These are phyloP conservation scores for Neophaeococcomyces mojaviensis DNA, from an alignment of 2,329 filamentous ascomycete species.

Conservation along the genomic window DNA sequence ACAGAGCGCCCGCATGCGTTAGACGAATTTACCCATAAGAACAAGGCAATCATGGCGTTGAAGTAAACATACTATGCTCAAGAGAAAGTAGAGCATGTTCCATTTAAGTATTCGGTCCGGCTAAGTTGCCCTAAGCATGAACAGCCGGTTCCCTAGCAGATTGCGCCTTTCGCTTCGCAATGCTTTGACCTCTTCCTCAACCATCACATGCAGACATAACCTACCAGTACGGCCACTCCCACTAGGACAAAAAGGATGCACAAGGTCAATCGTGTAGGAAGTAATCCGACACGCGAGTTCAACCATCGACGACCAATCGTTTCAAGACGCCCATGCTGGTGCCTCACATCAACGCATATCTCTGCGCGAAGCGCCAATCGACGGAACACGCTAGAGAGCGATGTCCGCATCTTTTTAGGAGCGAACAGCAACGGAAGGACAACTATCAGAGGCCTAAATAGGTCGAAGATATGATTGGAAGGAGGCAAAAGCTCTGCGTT, in stretches of 20 bases:
- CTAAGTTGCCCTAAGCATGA: neutral
- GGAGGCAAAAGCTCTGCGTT: too few species aligned
- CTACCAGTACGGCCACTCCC: slow-evolving; percentile 8
- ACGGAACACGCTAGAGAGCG: slow-evolving; percentile 4
- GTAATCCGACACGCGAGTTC: neutral
- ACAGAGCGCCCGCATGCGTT: slow-evolving; percentile 5
- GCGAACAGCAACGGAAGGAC: too few species aligned
- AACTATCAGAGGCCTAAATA: too few species aligned
- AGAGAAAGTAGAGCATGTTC: neutral
- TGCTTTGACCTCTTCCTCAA: slow-evolving; percentile 11
- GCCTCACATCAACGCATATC: slow-evolving; percentile 1
- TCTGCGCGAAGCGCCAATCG: slow-evolving; percentile 4
- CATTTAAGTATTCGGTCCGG: neutral
- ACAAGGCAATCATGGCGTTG: neutral
- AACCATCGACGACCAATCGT: slow-evolving; percentile 1
- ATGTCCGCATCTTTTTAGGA: too few species aligned
- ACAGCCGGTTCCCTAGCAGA: neutral
- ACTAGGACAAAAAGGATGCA: neutral
- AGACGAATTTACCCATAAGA: slow-evolving; percentile 4
- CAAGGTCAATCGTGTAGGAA: slow-evolving; percentile 3
- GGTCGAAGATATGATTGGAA: too few species aligned
- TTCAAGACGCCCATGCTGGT: slow-evolving; percentile 3
- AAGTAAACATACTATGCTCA: neutral
- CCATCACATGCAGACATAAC: slow-evolving; percentile 25
- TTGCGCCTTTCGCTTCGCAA: neutral